Base-by-base conservation (phyloP, 2,329 filamentous ascomycete species). In the Aspergillus sp. region DNA sequence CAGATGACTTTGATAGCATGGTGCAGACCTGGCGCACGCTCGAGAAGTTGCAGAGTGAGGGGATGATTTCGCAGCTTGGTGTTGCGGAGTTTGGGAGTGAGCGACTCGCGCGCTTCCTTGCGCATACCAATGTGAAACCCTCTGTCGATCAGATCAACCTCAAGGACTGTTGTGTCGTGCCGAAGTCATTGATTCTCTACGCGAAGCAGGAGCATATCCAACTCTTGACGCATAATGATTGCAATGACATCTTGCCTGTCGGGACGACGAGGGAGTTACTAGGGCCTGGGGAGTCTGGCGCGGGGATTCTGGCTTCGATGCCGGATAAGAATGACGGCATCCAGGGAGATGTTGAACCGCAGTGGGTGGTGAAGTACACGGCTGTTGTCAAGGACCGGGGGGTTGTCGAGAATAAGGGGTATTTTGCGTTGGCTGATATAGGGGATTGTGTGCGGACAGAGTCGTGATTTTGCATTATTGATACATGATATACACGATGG, bases 311-410 rank as follows among this genome's bases (percentile, higher is more conserved):
- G 49, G 84, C 85, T 4, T 81, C 81, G 32, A 62, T 70, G n/a
- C 73, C 76, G 6, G 69, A 75, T 19, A 65, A 64, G 12, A 69
- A 73, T 4, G 74, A 75, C 54, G 68, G 86, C 0, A 73, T 95
- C 49, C 76, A 79, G 56, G 90, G 89, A 4, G 83, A 95, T 55
- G 78, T 97, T 43, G 80, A 82, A 49, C 90, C 93, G 23, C 84
- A 91, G 65, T 98, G 93, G 91, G 93, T 97, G 23, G 85, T 91
- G 57, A 95, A 97, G 66, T 98, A 98, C 66, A 96, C 91, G 33
- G 93, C 93, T 1, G 91, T 97, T 49, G 88, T 97, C 37, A 86
- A 87, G 67, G 86, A 97, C 65, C 79, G 93, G 46, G 93, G 93
- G 12, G 93, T 98, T 7, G 91, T 98, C 55, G 93, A 98, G 75